phyloP scores from a whole-genome alignment of 1,139 yeast species.

The Lodderomyces theae region DNA sequence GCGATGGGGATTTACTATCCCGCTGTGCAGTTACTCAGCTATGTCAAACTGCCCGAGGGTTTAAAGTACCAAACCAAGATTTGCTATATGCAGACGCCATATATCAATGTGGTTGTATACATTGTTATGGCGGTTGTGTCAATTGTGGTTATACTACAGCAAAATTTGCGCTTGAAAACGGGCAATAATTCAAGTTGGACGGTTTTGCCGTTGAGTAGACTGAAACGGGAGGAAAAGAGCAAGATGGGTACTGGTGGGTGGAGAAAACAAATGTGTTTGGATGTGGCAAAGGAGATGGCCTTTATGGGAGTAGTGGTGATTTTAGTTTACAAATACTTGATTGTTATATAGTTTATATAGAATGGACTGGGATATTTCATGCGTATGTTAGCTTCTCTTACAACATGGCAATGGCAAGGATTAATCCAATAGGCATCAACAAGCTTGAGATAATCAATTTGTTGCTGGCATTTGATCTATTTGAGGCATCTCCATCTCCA shows the following conservation, averaged over 20 bases:
- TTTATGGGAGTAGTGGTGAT: conserved; percentile 1
- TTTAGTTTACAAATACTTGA: conserved; percentile 2
- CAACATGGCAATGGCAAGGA: not conserved
- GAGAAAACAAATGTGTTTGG: conserved; percentile 3
- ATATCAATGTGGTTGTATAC: conserved; percentile 40
- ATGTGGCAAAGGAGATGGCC: not conserved
- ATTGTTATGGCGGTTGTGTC: conserved; percentile 35
- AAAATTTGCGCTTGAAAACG: conserved; percentile 26
- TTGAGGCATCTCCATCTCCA: conserved; percentile 4
- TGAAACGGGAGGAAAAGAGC: conserved; percentile 2
- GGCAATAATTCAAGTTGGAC: not conserved
- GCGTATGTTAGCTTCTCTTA: no score
- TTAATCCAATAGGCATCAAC: not conserved
- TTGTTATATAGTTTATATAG: conserved; percentile 1
- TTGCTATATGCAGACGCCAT: conserved; percentile 52
- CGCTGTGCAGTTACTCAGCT: conserved; percentile 50
- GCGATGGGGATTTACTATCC: conserved; percentile 58
- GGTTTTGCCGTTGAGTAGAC: conserved; percentile 3
- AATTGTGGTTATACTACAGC: conserved; percentile 27
- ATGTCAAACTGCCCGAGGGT: conserved; percentile 18
- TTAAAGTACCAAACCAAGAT: conserved; percentile 38
- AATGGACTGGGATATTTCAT: no score
- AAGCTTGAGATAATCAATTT: conserved; percentile 1
- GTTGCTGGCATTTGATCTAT: conserved; percentile 1
- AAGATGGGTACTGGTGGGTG: conserved; percentile 2